Base-by-base conservation (phyloP, 2,329 filamentous ascomycete species). In the Myriosclerotinia duriaeana region DNA sequence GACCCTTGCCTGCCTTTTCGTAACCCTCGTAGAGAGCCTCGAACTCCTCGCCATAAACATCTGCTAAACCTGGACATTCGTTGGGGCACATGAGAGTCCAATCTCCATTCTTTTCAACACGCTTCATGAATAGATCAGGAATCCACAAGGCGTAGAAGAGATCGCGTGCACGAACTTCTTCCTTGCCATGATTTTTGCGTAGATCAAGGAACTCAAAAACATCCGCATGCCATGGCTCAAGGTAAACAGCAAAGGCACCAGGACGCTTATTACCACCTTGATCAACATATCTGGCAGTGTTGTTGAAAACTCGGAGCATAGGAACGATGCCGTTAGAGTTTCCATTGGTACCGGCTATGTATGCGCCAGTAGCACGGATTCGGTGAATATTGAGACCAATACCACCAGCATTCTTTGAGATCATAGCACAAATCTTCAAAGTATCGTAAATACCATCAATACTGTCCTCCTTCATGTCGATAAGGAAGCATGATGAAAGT, bases 371-470 rank as follows among this genome's bases (percentile, higher is more conserved):
- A 69, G 95, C 92, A 79, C 95, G 93, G 75, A 99, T 99, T 76
- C 93, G 90, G 83, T 99, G 95, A 62, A 94, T 89, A 76, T 99
- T 98, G 71, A 99, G 85, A 75, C 95, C 95, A 78, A 99, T 98
- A 78, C 95, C 95, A 79, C 95, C 95, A 73, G 95, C 95, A 81
- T 95, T 98, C 87, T 99, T 99, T 77, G 95, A 99, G 80, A 99
- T 99, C 92, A 99, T 94, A 73, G 95, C 95, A 81, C 95, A 99
- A 1, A 92, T 98, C 88, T 99, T 99, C 74, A 99, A 86, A 22
- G 95, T 99, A 78, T 99, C 95, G 77, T 99, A 99, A 78, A 99
- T 99, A 73, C 95, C 95, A 73, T 99, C 95, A 77, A 99, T 99
- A 80, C 93, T 97, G 82, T 99, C 95, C 62, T 97, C 93, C 84